Evolutionary conservation across 805 yeast genomes (phyloP).

Genomic region (Hanseniaspora meyeri): DNA sequence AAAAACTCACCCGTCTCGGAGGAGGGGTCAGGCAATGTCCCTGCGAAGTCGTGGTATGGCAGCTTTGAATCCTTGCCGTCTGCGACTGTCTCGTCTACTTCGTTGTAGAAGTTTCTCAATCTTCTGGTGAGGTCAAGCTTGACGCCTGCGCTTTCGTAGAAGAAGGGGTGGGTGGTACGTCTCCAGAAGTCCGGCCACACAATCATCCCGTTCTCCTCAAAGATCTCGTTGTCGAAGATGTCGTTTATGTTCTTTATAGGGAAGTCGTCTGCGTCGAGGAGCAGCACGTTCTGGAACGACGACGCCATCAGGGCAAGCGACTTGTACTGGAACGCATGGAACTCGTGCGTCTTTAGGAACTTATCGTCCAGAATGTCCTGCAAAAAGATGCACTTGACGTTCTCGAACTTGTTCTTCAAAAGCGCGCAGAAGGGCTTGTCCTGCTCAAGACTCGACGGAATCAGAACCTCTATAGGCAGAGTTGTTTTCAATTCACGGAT

Average conservation of each 20-base stretch:
- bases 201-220: slow-evolving; percentile 37
- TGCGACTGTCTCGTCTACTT: slow-evolving; percentile 23
- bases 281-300: slow-evolving; percentile 55
- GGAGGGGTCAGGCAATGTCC: slow-evolving; percentile 56
- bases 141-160: slow-evolving; percentile 56
- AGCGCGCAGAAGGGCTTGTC: slow-evolving; percentile 56
- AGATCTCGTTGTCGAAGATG: slow-evolving; percentile 48
- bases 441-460: slow-evolving; percentile 57
- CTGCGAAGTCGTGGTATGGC: slow-evolving; percentile 47
- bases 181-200: slow-evolving; percentile 87
- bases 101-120: slow-evolving; percentile 28
- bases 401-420: slow-evolving; percentile 28
- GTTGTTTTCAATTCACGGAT: slow-evolving; percentile 47
- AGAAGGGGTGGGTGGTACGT: slow-evolving; percentile 64
- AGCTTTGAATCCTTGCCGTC: slow-evolving; percentile 16
- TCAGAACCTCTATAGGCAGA: slow-evolving; percentile 64
- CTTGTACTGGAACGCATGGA: slow-evolving; percentile 58
- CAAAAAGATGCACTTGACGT: slow-evolving; percentile 57
- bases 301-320: slow-evolving; percentile 60
- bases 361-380: slow-evolving; percentile 41
- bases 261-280: slow-evolving; percentile 65
- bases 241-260: slow-evolving; percentile 55
- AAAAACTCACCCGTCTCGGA: slow-evolving; percentile 63
- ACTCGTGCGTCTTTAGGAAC: slow-evolving; percentile 36
- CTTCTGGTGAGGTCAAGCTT: slow-evolving; percentile 31